Evolutionary conservation across 2,329 filamentous ascomycete genomes (phyloP).

Genomic region (Alternaria metachromatica): DNA sequence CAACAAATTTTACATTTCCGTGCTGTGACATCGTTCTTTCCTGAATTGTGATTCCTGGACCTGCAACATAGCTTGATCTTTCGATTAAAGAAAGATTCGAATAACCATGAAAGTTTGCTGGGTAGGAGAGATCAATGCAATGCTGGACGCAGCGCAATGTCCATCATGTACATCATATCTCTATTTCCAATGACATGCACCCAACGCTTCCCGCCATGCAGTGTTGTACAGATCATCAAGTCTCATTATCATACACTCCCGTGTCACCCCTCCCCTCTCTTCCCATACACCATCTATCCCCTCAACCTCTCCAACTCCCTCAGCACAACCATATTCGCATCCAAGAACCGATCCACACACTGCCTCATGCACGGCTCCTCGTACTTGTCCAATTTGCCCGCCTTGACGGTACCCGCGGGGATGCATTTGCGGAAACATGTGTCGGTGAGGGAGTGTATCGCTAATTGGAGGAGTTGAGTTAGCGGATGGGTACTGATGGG

Average conservation of each 20-base stretch:
- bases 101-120: not conserved
- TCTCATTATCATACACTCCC: slow-evolving; percentile 16
- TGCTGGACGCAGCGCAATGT: not conserved
- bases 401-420: slow-evolving; percentile 72
- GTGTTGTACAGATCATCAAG: slow-evolving; percentile 14
- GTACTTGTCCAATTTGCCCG: slow-evolving; percentile 72
- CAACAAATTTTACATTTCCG: not conserved
- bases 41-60: not conserved
- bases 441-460: slow-evolving; percentile 72
- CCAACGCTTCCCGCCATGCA: not conserved
- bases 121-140: not conserved
- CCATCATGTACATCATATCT: not conserved
- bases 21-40: not conserved
- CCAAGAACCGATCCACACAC: slow-evolving; percentile 93
- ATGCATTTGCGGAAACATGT: slow-evolving; percentile 97
- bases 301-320: slow-evolving; percentile 76
- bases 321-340: slow-evolving; percentile 84
- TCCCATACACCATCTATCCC: slow-evolving; percentile 12
- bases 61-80: not conserved
- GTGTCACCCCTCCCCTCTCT: not conserved
- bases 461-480: slow-evolving; percentile 32
- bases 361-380: slow-evolving; percentile 89
- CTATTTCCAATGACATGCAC: not conserved
- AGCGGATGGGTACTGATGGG: not conserved
- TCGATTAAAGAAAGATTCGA: not conserved